phyloP scores from a whole-genome alignment of 2,329 filamentous ascomycete genomes.

The Pseudogymnoascus sp. region DNA sequence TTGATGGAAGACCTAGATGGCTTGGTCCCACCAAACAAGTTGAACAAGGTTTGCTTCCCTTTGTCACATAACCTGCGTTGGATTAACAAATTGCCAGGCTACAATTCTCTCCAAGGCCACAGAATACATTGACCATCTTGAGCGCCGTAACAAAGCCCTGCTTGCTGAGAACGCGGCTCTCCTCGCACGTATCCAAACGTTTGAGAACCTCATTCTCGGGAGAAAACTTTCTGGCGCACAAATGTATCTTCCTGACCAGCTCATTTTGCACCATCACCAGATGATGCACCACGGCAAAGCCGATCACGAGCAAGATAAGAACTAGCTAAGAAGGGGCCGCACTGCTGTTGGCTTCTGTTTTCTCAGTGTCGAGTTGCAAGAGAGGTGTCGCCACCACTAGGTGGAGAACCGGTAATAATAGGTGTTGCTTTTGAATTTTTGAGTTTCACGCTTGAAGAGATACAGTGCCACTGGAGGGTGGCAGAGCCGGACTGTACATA shows the following conservation, averaged over 20 bases:
- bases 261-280: background rate
- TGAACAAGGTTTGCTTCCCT: constrained; percentile 48
- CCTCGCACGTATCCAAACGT: background rate
- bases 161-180: background rate
- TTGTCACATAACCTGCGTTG: background rate
- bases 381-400: too few relatives aligned
- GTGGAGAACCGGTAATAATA: too few relatives aligned
- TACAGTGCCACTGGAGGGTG: too few relatives aligned
- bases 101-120: constrained; percentile 18
- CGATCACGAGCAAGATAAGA: background rate
- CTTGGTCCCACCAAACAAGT: constrained; percentile 54
- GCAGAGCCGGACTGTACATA: background rate
- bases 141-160: constrained; percentile 10
- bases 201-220: background rate
- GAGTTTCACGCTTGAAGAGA: too few relatives aligned
- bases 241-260: background rate
- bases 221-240: background rate
- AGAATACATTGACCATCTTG: constrained; percentile 20
- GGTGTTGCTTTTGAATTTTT: too few relatives aligned
- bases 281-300: background rate
- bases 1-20: constrained; percentile 51
- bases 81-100: constrained; percentile 12
- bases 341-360: too few relatives aligned
- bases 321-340: background rate
- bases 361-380: too few relatives aligned